Percentiles rank a stretch among this genome's conserved stretches.
These are phyloP conservation scores for Medicago lupulina DNA, from an alignment of 306 rosid species.

Conservation along the genomic window DNA sequence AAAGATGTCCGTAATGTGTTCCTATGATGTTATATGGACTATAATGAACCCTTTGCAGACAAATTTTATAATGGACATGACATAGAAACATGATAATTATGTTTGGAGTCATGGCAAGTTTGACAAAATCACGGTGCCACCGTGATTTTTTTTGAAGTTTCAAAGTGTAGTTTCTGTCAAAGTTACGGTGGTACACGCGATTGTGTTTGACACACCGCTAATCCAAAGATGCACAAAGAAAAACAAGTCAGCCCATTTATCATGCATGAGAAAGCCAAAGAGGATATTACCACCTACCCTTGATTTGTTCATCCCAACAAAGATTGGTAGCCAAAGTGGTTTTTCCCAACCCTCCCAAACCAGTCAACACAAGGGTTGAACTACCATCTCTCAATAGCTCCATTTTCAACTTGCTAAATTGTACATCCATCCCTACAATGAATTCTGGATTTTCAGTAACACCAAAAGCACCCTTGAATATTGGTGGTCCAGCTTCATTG, in stretches of 20 bases:
- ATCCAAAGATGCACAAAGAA: no score
- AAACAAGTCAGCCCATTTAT: not conserved
- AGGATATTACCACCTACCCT: not conserved
- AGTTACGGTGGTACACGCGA: no score
- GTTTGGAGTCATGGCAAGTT: not conserved
- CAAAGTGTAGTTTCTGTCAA: no score
- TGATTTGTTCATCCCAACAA: slow-evolving; percentile 50
- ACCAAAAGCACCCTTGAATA: slow-evolving; percentile 6
- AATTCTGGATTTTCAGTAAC: slow-evolving; percentile 45
- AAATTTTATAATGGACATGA: no score
- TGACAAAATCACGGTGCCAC: not conserved
- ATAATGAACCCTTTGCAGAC: no score
- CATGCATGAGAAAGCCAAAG: not conserved
- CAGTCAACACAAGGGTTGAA: slow-evolving; percentile 49
- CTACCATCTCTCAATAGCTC: slow-evolving; percentile 42
- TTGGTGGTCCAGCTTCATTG: not conserved
- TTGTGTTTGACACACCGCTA: no score
- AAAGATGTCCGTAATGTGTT: no score
- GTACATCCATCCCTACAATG: slow-evolving; percentile 49
- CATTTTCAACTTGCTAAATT: slow-evolving; percentile 46
- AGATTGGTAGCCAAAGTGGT: slow-evolving; percentile 56
- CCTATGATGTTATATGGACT: no score
- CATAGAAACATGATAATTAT: not conserved
- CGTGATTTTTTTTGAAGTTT: no score
- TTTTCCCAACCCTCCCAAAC: slow-evolving; percentile 62